These are phyloP conservation scores for Trichoderma sp. DNA, from an alignment of 2,329 filamentous ascomycete species.

Conservation along the genomic window DNA sequence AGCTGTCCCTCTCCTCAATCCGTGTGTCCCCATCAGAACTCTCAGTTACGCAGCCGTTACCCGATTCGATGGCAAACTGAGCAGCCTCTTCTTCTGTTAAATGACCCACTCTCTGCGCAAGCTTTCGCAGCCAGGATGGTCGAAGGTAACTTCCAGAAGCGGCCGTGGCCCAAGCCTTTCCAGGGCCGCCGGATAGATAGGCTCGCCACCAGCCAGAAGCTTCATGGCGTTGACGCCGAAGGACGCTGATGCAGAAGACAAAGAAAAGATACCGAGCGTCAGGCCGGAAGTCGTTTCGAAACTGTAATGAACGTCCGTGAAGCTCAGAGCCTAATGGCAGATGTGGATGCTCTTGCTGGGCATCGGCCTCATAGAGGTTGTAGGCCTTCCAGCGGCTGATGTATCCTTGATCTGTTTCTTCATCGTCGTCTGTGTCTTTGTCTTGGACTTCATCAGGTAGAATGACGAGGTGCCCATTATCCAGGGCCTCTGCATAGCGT, in stretches of 20 bases:
- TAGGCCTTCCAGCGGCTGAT: not conserved
- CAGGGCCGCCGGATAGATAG: not conserved
- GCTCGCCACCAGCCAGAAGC: not conserved
- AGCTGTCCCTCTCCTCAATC: no score
- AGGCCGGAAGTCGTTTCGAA: not conserved
- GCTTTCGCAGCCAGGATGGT: not conserved
- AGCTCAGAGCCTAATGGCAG: not conserved
- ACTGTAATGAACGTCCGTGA: not conserved
- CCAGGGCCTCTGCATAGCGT: not conserved
- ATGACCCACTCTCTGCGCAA: not conserved
- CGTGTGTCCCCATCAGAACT: no score
- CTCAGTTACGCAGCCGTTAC: no score
- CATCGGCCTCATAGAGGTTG: not conserved
- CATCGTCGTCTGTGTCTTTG: not conserved
- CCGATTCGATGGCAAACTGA: not conserved
- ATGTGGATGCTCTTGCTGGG: fast-evolving
- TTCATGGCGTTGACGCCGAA: not conserved
- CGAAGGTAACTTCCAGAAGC: not conserved
- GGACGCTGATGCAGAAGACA: not conserved
- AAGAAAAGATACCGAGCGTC: not conserved
- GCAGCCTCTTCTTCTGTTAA: not conserved
- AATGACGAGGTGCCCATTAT: not conserved
- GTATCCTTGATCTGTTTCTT: no score
- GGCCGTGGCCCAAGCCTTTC: no score
- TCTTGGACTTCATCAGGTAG: not conserved